These are phyloP conservation scores for Lycium barbarum DNA, from an alignment of 257 asterid species.

Conservation along the genomic window DNA sequence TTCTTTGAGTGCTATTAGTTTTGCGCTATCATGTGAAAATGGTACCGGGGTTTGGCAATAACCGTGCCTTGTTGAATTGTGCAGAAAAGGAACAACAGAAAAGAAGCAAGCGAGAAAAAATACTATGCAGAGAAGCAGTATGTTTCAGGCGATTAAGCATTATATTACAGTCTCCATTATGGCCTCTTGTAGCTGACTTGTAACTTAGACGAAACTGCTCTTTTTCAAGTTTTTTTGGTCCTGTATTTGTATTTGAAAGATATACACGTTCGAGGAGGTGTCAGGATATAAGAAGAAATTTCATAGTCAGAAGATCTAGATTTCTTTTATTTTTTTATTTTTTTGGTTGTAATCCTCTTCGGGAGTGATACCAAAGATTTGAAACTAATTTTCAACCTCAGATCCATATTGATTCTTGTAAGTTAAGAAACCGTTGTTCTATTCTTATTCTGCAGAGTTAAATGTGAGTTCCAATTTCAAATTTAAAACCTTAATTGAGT, in stretches of 20 bases:
- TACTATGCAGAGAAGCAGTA: slow-evolving; percentile 77
- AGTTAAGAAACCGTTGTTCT: neutral
- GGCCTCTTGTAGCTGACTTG: neutral
- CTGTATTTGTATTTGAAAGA: slow-evolving; percentile 12
- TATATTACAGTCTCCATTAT: neutral
- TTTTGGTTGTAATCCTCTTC: neutral
- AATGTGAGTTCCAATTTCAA: too few species aligned
- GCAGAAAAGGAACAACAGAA: slow-evolving; percentile 90
- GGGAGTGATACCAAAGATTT: neutral
- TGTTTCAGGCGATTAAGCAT: slow-evolving; percentile 66
- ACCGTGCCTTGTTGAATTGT: neutral
- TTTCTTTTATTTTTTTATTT: neutral
- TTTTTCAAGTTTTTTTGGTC: neutral
- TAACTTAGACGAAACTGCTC: neutral
- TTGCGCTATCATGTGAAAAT: neutral
- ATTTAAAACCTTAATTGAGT: too few species aligned
- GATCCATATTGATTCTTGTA: neutral
- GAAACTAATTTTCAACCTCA: neutral
- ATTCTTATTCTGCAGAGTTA: too few species aligned
- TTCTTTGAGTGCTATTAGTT: neutral
- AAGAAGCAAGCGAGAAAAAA: slow-evolving; percentile 84
- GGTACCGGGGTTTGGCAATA: neutral
- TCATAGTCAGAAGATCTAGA: neutral
- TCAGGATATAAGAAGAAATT: neutral
- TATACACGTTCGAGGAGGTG: neutral